Percentiles rank a stretch among this genome's conserved stretches.
Conservation (phyloP, 2,329 filamentous ascomycete species). For the Zymoseptoria crescenta region DNA sequence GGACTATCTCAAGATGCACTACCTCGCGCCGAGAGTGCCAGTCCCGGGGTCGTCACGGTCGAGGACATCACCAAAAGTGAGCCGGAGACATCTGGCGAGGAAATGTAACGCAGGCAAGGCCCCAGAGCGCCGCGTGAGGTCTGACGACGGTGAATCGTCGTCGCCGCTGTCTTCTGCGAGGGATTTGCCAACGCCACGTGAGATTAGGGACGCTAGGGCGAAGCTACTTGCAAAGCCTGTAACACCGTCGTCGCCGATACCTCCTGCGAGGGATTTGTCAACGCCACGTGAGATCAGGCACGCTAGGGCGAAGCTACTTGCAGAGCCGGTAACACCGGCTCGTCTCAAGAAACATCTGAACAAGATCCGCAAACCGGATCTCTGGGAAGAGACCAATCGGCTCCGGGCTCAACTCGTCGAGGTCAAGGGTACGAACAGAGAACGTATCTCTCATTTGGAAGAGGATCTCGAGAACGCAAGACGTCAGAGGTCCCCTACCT, state of each 20-base stretch:
- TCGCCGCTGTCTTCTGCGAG: neutral
- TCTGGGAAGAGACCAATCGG: neutral
- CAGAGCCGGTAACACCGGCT: neutral
- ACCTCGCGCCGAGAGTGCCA: neutral
- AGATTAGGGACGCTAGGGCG: neutral
- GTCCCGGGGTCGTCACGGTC: neutral
- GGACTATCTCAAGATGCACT: no score
- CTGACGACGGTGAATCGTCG: no score
- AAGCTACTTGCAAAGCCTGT: neutral
- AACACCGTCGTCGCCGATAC: neutral
- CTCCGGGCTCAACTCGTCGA: neutral
- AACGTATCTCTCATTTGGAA: neutral
- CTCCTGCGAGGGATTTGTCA: neutral
- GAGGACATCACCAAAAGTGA: neutral
- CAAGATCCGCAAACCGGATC: neutral
- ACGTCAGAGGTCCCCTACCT: neutral
- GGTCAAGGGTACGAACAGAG: neutral
- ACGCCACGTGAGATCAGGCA: neutral
- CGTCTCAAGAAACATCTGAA: neutral
- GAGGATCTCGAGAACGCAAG: neutral
- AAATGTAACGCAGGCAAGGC: neutral
- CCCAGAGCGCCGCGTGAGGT: neutral
- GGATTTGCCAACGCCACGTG: neutral
- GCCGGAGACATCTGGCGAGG: neutral
- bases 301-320: neutral